Base-by-base conservation (phyloP, 148 eudicot genomes). In the Rhododendron molle region DNA sequence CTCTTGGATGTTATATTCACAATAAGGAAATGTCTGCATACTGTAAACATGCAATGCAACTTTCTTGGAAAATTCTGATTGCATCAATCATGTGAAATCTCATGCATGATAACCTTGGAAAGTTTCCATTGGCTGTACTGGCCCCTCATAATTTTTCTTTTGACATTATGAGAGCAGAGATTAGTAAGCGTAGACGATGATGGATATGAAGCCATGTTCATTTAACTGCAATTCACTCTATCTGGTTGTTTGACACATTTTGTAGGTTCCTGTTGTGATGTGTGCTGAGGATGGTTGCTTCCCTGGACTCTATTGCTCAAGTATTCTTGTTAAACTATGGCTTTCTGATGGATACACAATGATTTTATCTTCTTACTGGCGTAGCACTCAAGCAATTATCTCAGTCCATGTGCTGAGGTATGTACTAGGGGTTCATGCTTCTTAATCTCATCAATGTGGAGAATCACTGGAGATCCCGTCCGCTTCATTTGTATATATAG, bases 191-290 rank as follows among this genome's bases (percentile, higher is more conserved):
- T 67, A 65, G 49, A 15, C 16, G 44, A 46, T 47, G 28, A 21
- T 20, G 8, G 71, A 47, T 71, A 50, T 44, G 32, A 52, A 12
- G 38, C 23, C 15, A 20, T 76, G 47, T 52, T 32, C 26, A 74
- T 46, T 44, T 73, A 34, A 7, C 26, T 76, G 52, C 69, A 50
- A 11, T 40, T 85, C 2, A 14, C 74, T 46, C 49, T 76, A 77
- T 58, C 77, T 83, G 56, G 44, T 72, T 7, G 38, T 56, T 26
- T 74, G 15, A 44, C 50, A 67, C 34, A 49, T 78, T 71, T 90
- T 89, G 78, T 77, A 97, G 99, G 96, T 95, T 87, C 94, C 99
- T 73, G 93, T 93, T 85, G 96, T 95, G 87, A 95, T 92, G 95
- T 94, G 96, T 88, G 87, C 98, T 78, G 90, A 88, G 85, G 92